Base-by-base conservation (phyloP, 371 early-diverging fungal species). In the Mortierella sp. region DNA sequence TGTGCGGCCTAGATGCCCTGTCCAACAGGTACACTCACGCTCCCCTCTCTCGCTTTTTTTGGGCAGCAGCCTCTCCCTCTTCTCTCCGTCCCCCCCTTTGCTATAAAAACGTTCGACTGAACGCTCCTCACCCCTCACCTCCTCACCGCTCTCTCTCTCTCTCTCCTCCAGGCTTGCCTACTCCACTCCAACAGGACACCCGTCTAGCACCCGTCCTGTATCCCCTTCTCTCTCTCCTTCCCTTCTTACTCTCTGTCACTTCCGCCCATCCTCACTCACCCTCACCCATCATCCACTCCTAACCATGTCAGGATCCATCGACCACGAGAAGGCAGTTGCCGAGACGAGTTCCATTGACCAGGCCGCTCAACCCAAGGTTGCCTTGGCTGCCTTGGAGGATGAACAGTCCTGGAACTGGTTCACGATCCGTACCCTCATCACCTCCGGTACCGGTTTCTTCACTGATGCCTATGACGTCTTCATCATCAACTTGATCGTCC, bases 401-500 rank as follows among this genome's bases (percentile, higher is more conserved):
- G 68, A 70, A 57, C 67, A 63, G 60, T 45, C 64, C 37, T 76
- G 76, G 76, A 71, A 59, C 72, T 76, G 77, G 77, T 76, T 71
- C 72, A 70, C 68, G 23, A 67, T 71, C 58, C 76, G 72, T 14
- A 71, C 76, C 52, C 55, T 70, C 48, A 70, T 76, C 58, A 67
- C 68, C 47, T 70, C 76, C 44, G 72, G 76, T 37, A 67, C 68
- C 16, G 72, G 76, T 47, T 70, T 76, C 64, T 67, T 77, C 62
- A 67, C 73, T 19, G 79, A 77, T 50, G 73, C 72, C 57, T 72
- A 89, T 72, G 89, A 92, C 72, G 85, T 89, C 60, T 92, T 91
- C 72, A 85, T 89, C 60, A 90, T 90, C 84, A 90, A 90, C 74
- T 77, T 94, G 83, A 88, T 91, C 60, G 85, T 92, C 18, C 88